Conservation (phyloP, 805 yeast genomes). For the Myxozyma melibiosi region DNA sequence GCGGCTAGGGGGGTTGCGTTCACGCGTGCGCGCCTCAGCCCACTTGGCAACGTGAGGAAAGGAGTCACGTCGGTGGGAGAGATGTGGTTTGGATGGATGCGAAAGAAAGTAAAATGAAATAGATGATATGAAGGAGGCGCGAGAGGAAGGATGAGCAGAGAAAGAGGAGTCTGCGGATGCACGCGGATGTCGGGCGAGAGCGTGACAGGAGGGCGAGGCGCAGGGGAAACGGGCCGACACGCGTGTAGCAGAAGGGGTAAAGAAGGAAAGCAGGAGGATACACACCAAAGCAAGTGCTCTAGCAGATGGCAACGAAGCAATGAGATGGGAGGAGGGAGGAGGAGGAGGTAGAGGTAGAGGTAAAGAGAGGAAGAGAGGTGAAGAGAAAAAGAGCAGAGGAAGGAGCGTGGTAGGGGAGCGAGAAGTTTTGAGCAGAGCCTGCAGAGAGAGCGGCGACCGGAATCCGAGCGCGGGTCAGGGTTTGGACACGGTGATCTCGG, state of each 20-base stretch:
- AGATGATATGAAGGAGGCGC: background rate
- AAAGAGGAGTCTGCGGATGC: background rate
- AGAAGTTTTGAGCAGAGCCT: conserved; percentile 11
- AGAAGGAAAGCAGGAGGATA: background rate
- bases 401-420: background rate
- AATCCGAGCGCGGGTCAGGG: conserved; percentile 7
- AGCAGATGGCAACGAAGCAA: background rate
- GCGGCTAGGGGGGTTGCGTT: too few relatives aligned
- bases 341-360: background rate
- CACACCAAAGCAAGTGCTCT: background rate
- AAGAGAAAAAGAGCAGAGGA: background rate
- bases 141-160: background rate
- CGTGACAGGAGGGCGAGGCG: background rate
- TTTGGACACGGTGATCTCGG: conserved; percentile 9
- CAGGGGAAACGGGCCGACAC: background rate
- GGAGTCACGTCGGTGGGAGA: background rate
- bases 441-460: background rate
- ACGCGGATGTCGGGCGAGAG: too few relatives aligned
- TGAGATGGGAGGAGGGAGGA: background rate
- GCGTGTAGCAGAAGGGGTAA: conserved; percentile 4
- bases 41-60: background rate
- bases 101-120: background rate
- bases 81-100: background rate
- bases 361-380: background rate
- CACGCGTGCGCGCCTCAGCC: background rate